Percentiles rank a stretch among this genome's conserved stretches.
These are phyloP conservation scores for Ocimum tenuiflorum DNA, from an alignment of 257 asterid species.

Conservation along the genomic window DNA sequence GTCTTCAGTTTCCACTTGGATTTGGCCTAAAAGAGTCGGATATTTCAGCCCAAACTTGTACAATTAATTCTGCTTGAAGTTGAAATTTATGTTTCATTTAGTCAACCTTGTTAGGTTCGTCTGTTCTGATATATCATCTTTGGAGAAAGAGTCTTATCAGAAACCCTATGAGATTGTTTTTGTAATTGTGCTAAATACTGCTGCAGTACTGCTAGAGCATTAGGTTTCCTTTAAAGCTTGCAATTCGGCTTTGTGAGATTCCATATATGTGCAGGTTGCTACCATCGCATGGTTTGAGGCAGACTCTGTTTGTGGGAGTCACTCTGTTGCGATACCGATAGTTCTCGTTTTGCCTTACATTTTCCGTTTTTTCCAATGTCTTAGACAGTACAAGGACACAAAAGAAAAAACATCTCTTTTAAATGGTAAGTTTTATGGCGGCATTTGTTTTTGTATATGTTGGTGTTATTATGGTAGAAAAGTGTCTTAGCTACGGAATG, in stretches of 20 bases:
- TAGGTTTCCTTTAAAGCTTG: conserved; percentile 22
- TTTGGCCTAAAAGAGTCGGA: neutral
- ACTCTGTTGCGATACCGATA: conserved; percentile 80
- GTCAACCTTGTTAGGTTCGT: neutral
- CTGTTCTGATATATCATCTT: neutral
- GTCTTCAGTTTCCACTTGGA: conserved; percentile 1
- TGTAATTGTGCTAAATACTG: neutral
- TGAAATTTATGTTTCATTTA: neutral
- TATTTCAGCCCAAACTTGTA: neutral
- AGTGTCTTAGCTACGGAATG: neutral
- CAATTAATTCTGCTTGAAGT: neutral
- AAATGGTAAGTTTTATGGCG: conserved; percentile 51
- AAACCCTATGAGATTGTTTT: neutral
- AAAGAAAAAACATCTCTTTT: conserved; percentile 72
- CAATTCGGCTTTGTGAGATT: conserved; percentile 24
- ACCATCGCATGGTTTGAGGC: conserved; percentile 99
- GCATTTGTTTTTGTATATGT: neutral
- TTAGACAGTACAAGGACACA: conserved; percentile 89
- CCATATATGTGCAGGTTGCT: conserved; percentile 67
- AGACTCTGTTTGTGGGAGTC: conserved; percentile 97
- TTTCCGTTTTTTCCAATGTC: conserved; percentile 94
- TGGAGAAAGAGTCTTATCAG: conserved; percentile 17
- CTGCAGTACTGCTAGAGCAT: neutral
- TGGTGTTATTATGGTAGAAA: neutral
- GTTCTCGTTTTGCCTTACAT: conserved; percentile 90